A percentile compares a stretch with the other conserved stretches of the same genome.
phyloP scores from a whole-genome alignment of 202 grass and related monocot genomes.

The Carex arenaria region DNA sequence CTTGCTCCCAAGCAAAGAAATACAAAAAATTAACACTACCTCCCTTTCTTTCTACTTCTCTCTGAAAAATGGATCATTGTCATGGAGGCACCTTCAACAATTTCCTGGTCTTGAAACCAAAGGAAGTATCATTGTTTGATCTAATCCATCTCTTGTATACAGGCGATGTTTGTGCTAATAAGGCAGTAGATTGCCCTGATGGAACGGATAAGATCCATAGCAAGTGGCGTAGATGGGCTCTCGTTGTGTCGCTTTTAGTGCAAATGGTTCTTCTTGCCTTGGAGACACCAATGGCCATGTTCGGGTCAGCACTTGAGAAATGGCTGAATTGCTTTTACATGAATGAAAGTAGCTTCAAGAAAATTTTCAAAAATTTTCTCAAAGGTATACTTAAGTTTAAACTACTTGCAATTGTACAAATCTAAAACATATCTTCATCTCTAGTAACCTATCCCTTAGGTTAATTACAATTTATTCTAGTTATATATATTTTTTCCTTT shows the following conservation, averaged over 20 bases:
- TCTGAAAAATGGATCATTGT: slow-evolving; percentile 13
- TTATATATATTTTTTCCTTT: too few relatives aligned
- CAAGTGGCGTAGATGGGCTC: slow-evolving; percentile 41
- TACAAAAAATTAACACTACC: neutral
- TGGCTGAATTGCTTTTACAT: slow-evolving; percentile 61
- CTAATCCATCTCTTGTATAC: slow-evolving; percentile 51
- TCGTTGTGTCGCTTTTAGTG: slow-evolving; percentile 58
- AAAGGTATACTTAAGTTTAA: slow-evolving; percentile 33
- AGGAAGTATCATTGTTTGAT: slow-evolving; percentile 28
- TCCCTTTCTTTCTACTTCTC: neutral
- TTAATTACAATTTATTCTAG: too few relatives aligned
- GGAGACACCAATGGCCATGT: slow-evolving; percentile 46
- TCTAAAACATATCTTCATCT: too few relatives aligned
- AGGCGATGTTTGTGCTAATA: slow-evolving; percentile 36
- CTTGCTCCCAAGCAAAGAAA: neutral
- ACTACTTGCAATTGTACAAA: neutral
- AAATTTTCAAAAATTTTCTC: slow-evolving; percentile 33
- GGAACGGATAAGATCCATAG: slow-evolving; percentile 36
- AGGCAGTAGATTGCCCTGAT: slow-evolving; percentile 45
- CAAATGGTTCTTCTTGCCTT: slow-evolving; percentile 50
- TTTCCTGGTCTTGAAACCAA: slow-evolving; percentile 64
- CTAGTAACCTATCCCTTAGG: too few relatives aligned
- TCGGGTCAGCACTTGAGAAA: slow-evolving; percentile 40
- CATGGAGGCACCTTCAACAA: slow-evolving; percentile 17
- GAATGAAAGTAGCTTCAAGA: slow-evolving; percentile 39